Percentiles rank a stretch among this genome's conserved stretches.
These are phyloP conservation scores for Canavalia ensiformis DNA, from an alignment of 306 rosid species.

Conservation along the genomic window DNA sequence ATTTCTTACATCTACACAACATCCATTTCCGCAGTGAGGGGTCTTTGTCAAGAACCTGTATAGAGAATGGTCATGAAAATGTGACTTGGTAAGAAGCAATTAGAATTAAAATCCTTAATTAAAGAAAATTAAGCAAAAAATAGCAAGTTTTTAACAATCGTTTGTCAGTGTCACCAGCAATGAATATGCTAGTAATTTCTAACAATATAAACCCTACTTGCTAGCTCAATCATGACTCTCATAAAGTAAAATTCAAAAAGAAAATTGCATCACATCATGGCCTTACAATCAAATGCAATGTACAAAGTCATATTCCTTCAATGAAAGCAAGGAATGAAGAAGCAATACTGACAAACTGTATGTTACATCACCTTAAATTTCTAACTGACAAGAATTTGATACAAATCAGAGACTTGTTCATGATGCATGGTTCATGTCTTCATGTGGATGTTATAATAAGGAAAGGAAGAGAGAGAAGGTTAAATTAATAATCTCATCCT, in stretches of 20 bases:
- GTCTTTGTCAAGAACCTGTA: constrained; percentile 81
- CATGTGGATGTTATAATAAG: background rate
- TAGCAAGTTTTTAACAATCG: constrained; percentile 13
- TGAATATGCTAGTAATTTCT: constrained; percentile 26
- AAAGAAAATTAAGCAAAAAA: constrained; percentile 34
- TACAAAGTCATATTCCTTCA: background rate
- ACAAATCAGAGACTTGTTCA: background rate
- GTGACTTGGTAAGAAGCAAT: constrained; percentile 19
- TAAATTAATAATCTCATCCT: constrained; percentile 7
- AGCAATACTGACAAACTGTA: constrained; percentile 6
- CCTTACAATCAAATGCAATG: background rate
- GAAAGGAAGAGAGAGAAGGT: background rate
- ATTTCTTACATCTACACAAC: constrained; percentile 65
- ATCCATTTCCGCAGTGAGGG: constrained; percentile 73
- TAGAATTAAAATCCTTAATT: constrained; percentile 19
- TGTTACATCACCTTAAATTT: constrained; percentile 11
- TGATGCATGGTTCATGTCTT: background rate
- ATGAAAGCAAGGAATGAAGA: constrained; percentile 24
- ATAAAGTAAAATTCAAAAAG: background rate
- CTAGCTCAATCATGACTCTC: background rate
- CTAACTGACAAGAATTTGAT: constrained; percentile 1
- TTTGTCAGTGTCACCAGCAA: constrained; percentile 34
- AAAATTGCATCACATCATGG: constrained; percentile 5
- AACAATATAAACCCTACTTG: constrained; percentile 25
- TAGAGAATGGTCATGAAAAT: constrained; percentile 43